Evolutionary conservation across 306 rosid species (phyloP).

Genomic region (Medicago arabica): DNA sequence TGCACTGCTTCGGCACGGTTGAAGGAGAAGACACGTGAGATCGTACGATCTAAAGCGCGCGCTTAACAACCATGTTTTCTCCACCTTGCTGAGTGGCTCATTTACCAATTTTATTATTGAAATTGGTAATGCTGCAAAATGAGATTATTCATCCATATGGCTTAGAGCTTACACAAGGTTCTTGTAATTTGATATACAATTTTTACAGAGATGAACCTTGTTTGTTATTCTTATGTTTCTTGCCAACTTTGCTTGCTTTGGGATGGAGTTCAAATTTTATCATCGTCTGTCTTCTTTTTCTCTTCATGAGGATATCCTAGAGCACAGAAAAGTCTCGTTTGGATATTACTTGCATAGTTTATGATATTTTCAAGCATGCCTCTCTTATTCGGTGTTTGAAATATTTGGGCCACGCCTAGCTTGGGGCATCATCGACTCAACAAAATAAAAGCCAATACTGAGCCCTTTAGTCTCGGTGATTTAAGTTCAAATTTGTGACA

Average conservation of each 20-base stretch:
- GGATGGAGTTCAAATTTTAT: background rate
- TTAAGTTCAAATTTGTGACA: constrained; percentile 15
- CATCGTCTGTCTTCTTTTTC: background rate
- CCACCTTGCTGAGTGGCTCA: constrained; percentile 32
- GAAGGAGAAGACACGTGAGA: no score
- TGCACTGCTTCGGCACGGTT: no score
- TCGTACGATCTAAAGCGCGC: no score
- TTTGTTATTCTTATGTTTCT: background rate
- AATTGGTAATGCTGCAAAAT: constrained; percentile 11
- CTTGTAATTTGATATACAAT: constrained; percentile 1
- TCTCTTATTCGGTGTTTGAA: background rate
- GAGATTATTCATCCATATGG: constrained; percentile 21
- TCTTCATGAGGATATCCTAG: background rate
- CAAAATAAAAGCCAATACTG: background rate
- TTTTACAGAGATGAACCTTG: constrained; percentile 4
- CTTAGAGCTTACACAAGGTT: background rate
- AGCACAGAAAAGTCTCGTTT: constrained; percentile 8
- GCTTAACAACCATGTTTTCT: no score
- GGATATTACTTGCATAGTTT: constrained; percentile 20
- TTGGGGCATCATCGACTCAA: background rate
- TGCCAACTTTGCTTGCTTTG: background rate
- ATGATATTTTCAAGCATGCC: constrained; percentile 18
- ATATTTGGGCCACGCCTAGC: background rate
- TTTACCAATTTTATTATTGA: constrained; percentile 19
- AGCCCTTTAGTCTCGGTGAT: background rate